Base-by-base conservation (phyloP, 352 stramenopile genomes). In the Labyrinthula sp. region DNA sequence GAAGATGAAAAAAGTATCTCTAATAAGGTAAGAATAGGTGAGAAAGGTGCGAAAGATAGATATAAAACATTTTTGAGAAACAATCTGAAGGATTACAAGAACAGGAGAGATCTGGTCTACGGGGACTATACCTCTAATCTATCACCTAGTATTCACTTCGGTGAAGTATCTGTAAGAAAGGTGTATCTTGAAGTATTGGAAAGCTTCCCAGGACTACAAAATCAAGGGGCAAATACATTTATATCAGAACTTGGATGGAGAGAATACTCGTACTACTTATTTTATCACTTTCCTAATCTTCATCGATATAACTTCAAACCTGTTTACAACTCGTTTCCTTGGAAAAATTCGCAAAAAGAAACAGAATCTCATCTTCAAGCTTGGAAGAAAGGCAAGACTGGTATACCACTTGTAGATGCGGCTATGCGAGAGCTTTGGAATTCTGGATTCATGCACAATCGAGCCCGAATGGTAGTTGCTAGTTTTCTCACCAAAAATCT, bases 371-470 rank as follows among this genome's bases (percentile, higher is more conserved):
- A 61, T 38, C 43, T 80, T 3, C 40, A 72, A 30, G 61, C 66
- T 1, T 89, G 77, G 77, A 74, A 77, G 41, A 61, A 71, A 23
- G 77, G 75, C 10, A 63, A 54, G 41, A 89, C 77, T 3, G 77
- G 77, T 9, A 77, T 72, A 47, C 76, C 76, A 4, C 58, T 86
- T 20, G 69, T 89, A 8, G 77, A 89, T 60, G 77, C 74, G 29
- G 85, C 86, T 56, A 89, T 88, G 75, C 56, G 75, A 25, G 77
- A 89, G 60, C 50, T 89, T 0, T 46, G 43, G 14, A 61, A 60
- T 1, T 82, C 72, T 0, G 77, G 77, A 6, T 89, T 82, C 59
- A 84, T 85, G 74, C 76, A 60, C 7, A 89, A 89, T 47, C 62
- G 77, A 14, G 71, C 67, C 23, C 57, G 75, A 18, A 72, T 84